Evolutionary conservation across 2,329 filamentous ascomycete species (phyloP), one percentile per base, ranked within the genome.

Genomic region (Daldinia sp.): DNA sequence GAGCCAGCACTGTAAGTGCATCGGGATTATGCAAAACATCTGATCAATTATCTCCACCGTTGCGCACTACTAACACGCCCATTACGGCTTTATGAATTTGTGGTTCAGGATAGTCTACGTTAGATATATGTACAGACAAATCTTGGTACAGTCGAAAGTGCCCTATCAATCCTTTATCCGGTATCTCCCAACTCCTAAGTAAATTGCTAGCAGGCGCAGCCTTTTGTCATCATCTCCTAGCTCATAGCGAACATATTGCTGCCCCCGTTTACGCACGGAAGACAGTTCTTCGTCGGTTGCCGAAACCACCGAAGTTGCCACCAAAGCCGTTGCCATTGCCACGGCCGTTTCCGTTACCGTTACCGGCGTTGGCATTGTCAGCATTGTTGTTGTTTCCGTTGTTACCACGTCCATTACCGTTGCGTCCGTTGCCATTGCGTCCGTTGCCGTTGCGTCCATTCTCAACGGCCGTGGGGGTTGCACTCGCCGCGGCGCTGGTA

Each of bases 101-200:
- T 60, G 41, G 23, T 59, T 58, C 42, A 26, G 18, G 53, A 67
- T 35, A 35, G 41, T 67, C 50, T 63, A 68, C 68, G 56, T 56
- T 65, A 69, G 50, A 37, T 53, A 53, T 71, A 71, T 71, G 53
- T 71, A 71, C 68, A 65, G 44, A 60, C 46, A 65, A 68, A 63
- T 63, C 58, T 63, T 60, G 44, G 59, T 70, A 70, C 61, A 63
- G 18, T 57, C 28, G 53, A 66, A 71, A 46, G 54, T 65, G 44
- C 58, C 67, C 44, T 65, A 65, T 71, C 42, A 65, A 53, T 64
- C 58, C 48, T 67, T 55, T 67, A 69, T 63, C 58, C 48, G 54
- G 55, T 67, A 53, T 50, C 55, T 60, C 51, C 54, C 41, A 67
- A 67, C 67, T 71, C 63, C 69, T 50, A 51, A 59, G 55, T 23